These are phyloP conservation scores for Xylaria sp. DNA, from an alignment of 2,329 filamentous ascomycete genomes.

Conservation along the genomic window DNA sequence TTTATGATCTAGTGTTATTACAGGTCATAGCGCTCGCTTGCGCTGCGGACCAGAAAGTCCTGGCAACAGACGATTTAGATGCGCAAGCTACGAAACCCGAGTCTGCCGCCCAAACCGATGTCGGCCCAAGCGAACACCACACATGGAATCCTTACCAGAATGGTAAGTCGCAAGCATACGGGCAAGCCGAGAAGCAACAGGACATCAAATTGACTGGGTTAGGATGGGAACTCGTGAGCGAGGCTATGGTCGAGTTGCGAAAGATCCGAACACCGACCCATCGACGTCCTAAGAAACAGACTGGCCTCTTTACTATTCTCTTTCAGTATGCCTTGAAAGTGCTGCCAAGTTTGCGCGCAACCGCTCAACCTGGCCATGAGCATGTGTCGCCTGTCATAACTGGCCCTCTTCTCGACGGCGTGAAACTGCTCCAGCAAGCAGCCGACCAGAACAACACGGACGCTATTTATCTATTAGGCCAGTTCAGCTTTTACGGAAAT, in stretches of 20 bases:
- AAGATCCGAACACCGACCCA: conserved; percentile 60
- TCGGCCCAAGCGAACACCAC: conserved; percentile 42
- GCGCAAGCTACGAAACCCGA: conserved; percentile 39
- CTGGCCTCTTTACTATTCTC: conserved; percentile 56
- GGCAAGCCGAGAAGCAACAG: background rate
- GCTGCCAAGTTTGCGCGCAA: conserved; percentile 61
- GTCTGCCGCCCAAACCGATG: conserved; percentile 42
- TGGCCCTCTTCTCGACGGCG: conserved; percentile 61
- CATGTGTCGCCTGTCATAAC: conserved; percentile 52
- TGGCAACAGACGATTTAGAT: conserved; percentile 39
- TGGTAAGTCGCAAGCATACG: conserved; percentile 41
- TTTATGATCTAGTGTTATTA: conserved; percentile 45
- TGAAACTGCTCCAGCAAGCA: conserved; percentile 63
- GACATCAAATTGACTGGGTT: conserved; percentile 13
- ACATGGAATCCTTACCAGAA: conserved; percentile 50
- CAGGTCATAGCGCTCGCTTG: conserved; percentile 44
- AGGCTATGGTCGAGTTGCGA: conserved; percentile 61
- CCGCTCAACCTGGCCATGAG: conserved; percentile 55
- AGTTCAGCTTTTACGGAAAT: conserved; percentile 98
- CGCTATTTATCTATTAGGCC: conserved; percentile 87
- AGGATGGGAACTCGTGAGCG: conserved; percentile 65
- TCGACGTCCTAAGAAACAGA: conserved; percentile 56
- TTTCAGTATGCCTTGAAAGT: conserved; percentile 59
- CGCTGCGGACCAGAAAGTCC: conserved; percentile 47
- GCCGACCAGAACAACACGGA: conserved; percentile 74